Evolutionary conservation across 2,329 filamentous ascomycete genomes (phyloP), one percentile per base, ranked within the genome.

Genomic region (Capronia americana): DNA sequence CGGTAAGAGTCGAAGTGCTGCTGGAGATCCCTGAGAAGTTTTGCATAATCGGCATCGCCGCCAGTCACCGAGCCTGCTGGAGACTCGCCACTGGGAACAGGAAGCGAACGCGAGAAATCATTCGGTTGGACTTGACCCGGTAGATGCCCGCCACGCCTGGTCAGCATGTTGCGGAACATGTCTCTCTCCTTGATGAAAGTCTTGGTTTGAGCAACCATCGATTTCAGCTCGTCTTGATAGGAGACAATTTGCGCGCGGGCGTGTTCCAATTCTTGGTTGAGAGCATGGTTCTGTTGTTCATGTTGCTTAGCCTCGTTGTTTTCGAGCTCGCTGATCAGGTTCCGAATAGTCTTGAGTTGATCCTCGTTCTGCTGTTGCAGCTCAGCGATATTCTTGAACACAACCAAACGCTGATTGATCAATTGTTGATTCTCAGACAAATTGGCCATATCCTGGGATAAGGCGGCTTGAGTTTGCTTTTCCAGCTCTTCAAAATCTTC

Each of bases 161-260:
- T 91, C 32, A 97, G 86, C 83, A 98, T 93, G 60, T 93, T 92
- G 24, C 94, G 89, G 88, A 97, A 98, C 87, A 97, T 97, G 76
- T 99, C 94, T 69, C 95, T 90, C 80, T 99, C 95, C 73, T 93
- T 92, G 76, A 95, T 92, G 77, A 96, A 97, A 77, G 92, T 96
- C 81, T 97, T 92, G 70, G 93, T 91, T 64, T 93, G 92, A 32
- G 90, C 88, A 51, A 90, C 88, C 71, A 97, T 89, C 12, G 91
- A 91, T 71, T 90, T 87, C 60, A 96, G 87, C 76, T 97, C 93
- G 70, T 97, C 94, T 65, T 92, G 88, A 77, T 89, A 94, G 77
- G 90, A 88, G 71, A 90, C 85, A 26, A 96, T 85, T 70, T 92
- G 88, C 61, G 89, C 86, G 30, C 70, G 64, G 54, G 70, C 67